Evolutionary conservation across 2,329 filamentous ascomycete genomes (phyloP).

Genomic region (Diaporthe citri): DNA sequence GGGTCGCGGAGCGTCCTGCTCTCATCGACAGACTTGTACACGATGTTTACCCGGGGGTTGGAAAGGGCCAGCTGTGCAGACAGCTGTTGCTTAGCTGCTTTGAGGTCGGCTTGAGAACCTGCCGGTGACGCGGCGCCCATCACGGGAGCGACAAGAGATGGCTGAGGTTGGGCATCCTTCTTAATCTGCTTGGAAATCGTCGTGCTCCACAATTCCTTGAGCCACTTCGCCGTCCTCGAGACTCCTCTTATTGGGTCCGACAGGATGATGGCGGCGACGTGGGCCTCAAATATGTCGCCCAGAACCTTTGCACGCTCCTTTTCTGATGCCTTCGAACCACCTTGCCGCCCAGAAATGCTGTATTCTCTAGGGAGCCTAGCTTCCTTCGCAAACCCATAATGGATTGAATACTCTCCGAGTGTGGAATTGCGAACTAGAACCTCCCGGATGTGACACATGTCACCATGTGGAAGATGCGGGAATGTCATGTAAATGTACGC

Average conservation of each 20-base stretch:
- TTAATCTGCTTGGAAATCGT: conserved; percentile 69
- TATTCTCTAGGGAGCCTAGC: conserved; percentile 68
- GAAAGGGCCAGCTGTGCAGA: conserved; percentile 21
- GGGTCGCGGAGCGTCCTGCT: conserved; percentile 67
- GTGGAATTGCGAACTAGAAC: conserved; percentile 84
- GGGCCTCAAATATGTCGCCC: conserved; percentile 92
- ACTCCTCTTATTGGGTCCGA: conserved; percentile 75
- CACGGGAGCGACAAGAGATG: conserved; percentile 34
- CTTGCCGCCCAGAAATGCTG: conserved; percentile 49
- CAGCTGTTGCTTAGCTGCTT: conserved; percentile 65
- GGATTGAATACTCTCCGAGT: conserved; percentile 75
- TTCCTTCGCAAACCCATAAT: conserved; percentile 78
- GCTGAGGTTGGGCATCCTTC: conserved; percentile 37
- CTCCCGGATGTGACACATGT: conserved; percentile 82
- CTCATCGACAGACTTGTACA: conserved; percentile 42
- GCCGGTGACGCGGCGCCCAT: conserved; percentile 59
- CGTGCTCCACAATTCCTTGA: conserved; percentile 80
- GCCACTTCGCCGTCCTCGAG: conserved; percentile 73
- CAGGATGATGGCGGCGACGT: conserved; percentile 82
- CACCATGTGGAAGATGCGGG: conserved; percentile 72
- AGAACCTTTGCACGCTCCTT: conserved; percentile 78
- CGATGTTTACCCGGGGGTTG: conserved; percentile 36
- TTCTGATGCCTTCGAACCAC: conserved; percentile 56
- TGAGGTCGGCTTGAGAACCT: conserved; percentile 50
- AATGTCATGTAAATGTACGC: conserved; percentile 82